These are phyloP conservation scores for Kwoniella europaea DNA, from an alignment of 768 basidiomycete species.

Conservation along the genomic window DNA sequence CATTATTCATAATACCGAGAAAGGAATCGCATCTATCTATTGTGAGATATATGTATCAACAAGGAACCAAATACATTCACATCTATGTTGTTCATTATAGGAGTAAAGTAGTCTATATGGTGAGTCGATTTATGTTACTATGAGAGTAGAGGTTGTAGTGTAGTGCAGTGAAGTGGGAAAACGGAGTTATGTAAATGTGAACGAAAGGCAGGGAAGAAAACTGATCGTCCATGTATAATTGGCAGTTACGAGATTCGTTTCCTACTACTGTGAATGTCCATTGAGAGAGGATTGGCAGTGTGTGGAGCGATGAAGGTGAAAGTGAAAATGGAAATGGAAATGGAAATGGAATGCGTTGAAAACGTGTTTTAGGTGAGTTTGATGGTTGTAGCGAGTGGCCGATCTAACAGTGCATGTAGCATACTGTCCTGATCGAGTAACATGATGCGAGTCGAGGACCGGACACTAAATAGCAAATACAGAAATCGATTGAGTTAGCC, in stretches of 20 bases:
- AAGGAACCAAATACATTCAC: background rate
- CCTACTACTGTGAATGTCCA: background rate
- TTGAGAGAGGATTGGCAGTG: background rate
- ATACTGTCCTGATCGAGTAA: conserved; percentile 20
- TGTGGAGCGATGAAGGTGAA: too few relatives aligned
- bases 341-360: background rate
- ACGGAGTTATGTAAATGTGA: background rate
- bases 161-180: background rate
- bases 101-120: background rate
- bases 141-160: too few relatives aligned
- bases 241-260: background rate
- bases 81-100: background rate
- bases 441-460: conserved; percentile 21
- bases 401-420: conserved; percentile 16
- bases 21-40: background rate
- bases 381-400: background rate
- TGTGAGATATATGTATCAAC: background rate
- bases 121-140: background rate
- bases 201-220: background rate
- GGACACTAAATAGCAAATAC: conserved; percentile 14
- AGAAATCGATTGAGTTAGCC: background rate
- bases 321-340: background rate
- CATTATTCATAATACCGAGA: background rate
- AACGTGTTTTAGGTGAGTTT: background rate
- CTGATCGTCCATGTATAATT: background rate